Evolutionary conservation across 2,329 filamentous ascomycete genomes (phyloP), one percentile per base, ranked within the genome.

Genomic region (Xylogone sp.): DNA sequence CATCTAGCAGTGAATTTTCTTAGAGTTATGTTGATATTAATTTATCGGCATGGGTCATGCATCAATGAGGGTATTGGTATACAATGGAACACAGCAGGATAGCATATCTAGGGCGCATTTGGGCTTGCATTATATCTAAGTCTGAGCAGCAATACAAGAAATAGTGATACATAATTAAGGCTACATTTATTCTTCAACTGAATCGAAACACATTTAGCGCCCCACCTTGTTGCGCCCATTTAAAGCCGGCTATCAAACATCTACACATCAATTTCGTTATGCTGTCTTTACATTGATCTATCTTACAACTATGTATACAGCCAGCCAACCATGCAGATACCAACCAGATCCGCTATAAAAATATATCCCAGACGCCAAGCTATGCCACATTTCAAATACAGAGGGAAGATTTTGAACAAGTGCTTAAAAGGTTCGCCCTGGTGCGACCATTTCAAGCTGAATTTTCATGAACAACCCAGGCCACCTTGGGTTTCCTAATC

Each of bases 401-500:
- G 62, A 65, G 62, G 56, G 63, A 65, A 66, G 61, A 64, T 63
- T 65, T 63, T 49, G 54, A 58, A 52, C 49, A 39, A 46, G 42
- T 54, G 50, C 56, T 56, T 50, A 42, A 27, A 50, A 50, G 48
- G 50, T 53, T 39, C 45, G 45, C 18, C 34, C 47, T 31, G 19
- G 46, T 31, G n/a, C 20, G 45, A 46, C 45, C 18, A 46, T 49
- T 57, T 56, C 50, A 47, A 49, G 21, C 27, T 42, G 46, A 46
- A 21, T 27, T 49, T 43, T 27, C 42, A 34, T 49, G 20, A 48
- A 21, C 44, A 48, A 29, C 20, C 46, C 31, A 51, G 43, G 44
- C 21, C 50, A 21, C 39, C 31, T 21, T 42, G 29, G 48, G 42
- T 44, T 48, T 46, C 16, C 43, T 46, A 29, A 49, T 47, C 46